Evolutionary conservation across 805 yeast species (phyloP), one percentile per base, ranked within the genome.

Genomic region (Saturnispora ahearnii): DNA sequence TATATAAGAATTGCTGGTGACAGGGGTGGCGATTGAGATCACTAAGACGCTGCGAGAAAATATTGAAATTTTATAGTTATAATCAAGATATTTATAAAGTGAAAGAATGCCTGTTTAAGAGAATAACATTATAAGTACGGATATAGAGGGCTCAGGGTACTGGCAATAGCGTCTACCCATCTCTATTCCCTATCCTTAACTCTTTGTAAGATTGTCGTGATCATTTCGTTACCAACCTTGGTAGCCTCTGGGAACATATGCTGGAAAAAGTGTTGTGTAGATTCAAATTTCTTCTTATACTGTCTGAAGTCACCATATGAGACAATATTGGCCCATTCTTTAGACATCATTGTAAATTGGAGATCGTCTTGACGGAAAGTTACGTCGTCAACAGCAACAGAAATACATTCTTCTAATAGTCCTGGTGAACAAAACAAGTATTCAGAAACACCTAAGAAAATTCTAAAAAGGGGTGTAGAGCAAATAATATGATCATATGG

Each of bases 401-500:
- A 76, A 10, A 91, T 74, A 51, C 93, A 84, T 52, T 80, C 81
- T 42, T 89, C 96, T n/a, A 93, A 68, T 34, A 91, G 66, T 1
- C 83, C 85, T 0, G 93, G 91, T 0, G 89, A 79, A 60, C 95
- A 81, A 64, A 91, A 93, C 31, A 93, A 69, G 64, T 88, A 91
- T 63, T 93, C 97, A 0, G 96, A 79, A 24, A 93, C 97, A 42
- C 98, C 98, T 38, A 93, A 73, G 67, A 93, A 88, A 38, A 93
- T 88, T 62, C 98, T 76, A 63, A 91, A 93, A 30, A 85, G 56
- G 34, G 99, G 99, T 0, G 99, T 93, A 1, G 96, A 87, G 62
- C 98, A 91, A 52, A 91, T 90, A 68, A 91, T 90, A 66, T 93
- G 99, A 64, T 91, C 96, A 62, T 93, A 91, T 4, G 99, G 99